Conservation (phyloP, 192 early-diverging fungal species). For the Rhizophagus sp. region DNA sequence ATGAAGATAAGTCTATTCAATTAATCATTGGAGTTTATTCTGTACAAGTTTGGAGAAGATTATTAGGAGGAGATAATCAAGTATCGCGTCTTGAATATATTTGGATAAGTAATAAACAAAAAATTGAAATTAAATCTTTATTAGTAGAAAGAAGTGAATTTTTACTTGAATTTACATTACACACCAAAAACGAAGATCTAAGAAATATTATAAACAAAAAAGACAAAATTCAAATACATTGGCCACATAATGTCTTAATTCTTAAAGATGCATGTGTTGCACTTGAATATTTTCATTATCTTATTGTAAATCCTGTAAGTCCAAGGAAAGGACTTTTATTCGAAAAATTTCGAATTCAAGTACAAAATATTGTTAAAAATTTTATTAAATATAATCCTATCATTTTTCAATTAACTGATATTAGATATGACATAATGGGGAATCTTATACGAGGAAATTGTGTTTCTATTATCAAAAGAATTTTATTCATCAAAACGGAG, state of each 20-base stretch:
- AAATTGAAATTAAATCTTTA: neutral
- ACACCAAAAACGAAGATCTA: neutral
- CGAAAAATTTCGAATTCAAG: neutral
- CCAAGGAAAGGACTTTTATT: neutral
- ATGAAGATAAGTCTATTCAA: neutral
- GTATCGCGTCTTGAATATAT: neutral
- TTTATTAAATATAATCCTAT: neutral
- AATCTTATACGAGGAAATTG: neutral
- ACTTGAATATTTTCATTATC: neutral
- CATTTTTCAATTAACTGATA: neutral
- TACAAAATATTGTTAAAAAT: neutral
- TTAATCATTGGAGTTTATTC: constrained; percentile 2
- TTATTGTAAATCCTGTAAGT: neutral
- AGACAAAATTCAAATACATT: neutral
- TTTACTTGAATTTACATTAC: neutral
- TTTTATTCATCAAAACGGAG: neutral
- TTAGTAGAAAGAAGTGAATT: neutral
- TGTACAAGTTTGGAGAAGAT: constrained; percentile 10
- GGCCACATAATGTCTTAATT: neutral
- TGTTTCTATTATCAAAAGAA: neutral
- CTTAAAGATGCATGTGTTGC: neutral
- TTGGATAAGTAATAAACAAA: neutral
- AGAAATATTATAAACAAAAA: too few relatives aligned
- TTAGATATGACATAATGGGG: neutral
- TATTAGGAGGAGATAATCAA: too few relatives aligned